These are phyloP conservation scores for Talaromyces sp. DNA, from an alignment of 2,329 filamentous ascomycete genomes.

Conservation along the genomic window DNA sequence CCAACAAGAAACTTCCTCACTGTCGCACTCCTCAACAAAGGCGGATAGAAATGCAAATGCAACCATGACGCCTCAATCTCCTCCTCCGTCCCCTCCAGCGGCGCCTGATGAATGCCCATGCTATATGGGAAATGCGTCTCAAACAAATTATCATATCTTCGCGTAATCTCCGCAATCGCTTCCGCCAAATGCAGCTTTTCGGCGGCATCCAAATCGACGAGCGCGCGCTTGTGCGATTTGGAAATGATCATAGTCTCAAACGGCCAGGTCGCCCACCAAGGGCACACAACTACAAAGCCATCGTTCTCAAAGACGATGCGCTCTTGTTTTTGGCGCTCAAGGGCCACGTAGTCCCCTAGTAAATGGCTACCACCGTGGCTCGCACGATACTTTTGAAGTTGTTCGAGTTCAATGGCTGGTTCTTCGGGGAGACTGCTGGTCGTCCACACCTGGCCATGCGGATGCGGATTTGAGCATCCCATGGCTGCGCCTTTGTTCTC, in stretches of 20 bases:
- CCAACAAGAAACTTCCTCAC: constrained; percentile 96
- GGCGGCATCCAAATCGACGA: constrained; percentile 72
- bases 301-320: constrained; percentile 85
- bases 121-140: constrained; percentile 96
- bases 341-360: constrained; percentile 78
- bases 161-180: constrained; percentile 79
- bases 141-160: constrained; percentile 94
- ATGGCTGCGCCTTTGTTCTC: constrained; percentile 98
- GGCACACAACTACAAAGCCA: constrained; percentile 80
- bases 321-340: constrained; percentile 79
- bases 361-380: constrained; percentile 72
- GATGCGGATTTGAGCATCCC: constrained; percentile 98
- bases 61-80: constrained; percentile 87
- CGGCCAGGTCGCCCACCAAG: constrained; percentile 98
- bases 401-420: constrained; percentile 70
- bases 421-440: constrained; percentile 90
- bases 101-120: constrained; percentile 94
- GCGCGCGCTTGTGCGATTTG: constrained; percentile 75
- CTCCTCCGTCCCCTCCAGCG: constrained; percentile 73
- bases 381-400: constrained; percentile 73
- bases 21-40: constrained; percentile 83
- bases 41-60: constrained; percentile 97
- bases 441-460: constrained; percentile 95
- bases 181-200: constrained; percentile 77
- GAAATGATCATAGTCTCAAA: constrained; percentile 91